Base-by-base conservation (phyloP, 148 eudicot genomes). In the Dianthus caryophyllus region DNA sequence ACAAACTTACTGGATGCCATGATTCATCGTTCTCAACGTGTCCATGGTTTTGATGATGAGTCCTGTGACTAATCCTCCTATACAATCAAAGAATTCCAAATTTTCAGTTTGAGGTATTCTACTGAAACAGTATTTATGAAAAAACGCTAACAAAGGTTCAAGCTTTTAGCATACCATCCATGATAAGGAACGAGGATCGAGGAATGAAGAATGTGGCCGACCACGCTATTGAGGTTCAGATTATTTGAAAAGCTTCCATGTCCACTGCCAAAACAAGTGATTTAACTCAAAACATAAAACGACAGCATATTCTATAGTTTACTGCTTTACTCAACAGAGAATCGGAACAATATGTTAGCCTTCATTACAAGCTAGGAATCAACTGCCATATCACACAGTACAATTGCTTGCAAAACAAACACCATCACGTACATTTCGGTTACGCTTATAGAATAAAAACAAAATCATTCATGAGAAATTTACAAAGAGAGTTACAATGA, bases 11-110 rank as follows among this genome's bases (percentile, higher is more conserved):
- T 13, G 90, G 90, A 49, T 85, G 88, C 90, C 90, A 88, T 30
- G 90, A 85, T 76, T 88, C 96, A 76, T 88, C 96, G 41, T 88
- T 88, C 71, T 88, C 96, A 65, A 86, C 90, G 70, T 88, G 88
- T 6, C 96, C 96, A 80, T 88, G 96, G 80, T 88, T 88, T 75
- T 79, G 87, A 76, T 88, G 96, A 48, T 88, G 96, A 68, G 90
- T 88, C 70, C 88, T 84, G 59, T 88, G 96, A 79, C 96, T 88
- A 54, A 88, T 86, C 72, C 90, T 88, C 96, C 96, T 88, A 71
- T 30, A 75, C 29, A 7, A 72, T 56, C 48, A 66, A 65, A 44
- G 27, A 20, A 36, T 60, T 36, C 47, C 29, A 57, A n/a, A 47
- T 53, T 71, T 63, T 63, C 55, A 62, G 60, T 61, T 49, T 46